Evolutionary conservation across 2,329 filamentous ascomycete genomes (phyloP).

Genomic region (Clarireedia sp.): DNA sequence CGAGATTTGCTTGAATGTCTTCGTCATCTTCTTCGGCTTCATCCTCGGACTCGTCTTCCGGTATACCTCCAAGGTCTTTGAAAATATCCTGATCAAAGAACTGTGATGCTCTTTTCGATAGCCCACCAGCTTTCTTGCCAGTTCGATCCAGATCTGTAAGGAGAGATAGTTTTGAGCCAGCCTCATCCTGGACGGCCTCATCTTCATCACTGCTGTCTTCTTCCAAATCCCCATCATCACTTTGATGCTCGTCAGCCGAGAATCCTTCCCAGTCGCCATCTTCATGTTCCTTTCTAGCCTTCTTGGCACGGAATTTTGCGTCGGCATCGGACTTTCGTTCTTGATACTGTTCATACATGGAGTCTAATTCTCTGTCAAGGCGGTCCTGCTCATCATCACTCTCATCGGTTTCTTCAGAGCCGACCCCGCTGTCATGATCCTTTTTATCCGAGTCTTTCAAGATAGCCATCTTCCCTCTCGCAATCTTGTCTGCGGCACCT

Average conservation of each 20-base stretch:
- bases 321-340: conserved; percentile 72
- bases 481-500: conserved; percentile 59
- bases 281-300: conserved; percentile 69
- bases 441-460: conserved; percentile 51
- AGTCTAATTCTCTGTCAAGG: conserved; percentile 78
- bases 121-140: conserved; percentile 42
- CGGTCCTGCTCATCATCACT: conserved; percentile 73
- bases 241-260: conserved; percentile 54
- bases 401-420: conserved; percentile 49
- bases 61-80: conserved; percentile 64
- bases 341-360: conserved; percentile 79
- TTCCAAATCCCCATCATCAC: conserved; percentile 51
- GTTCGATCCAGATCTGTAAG: conserved; percentile 55
- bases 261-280: conserved; percentile 92
- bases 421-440: conserved; percentile 52
- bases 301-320: conserved; percentile 85
- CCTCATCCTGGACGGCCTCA: conserved; percentile 39
- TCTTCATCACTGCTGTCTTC: conserved; percentile 56
- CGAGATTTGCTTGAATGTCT: conserved; percentile 33
- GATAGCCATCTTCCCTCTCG: conserved; percentile 71
- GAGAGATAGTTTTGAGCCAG: conserved; percentile 39
- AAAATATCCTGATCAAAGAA: conserved; percentile 98
- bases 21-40: conserved; percentile 34
- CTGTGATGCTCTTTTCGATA: conserved; percentile 77
- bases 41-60: conserved; percentile 46